Conservation (phyloP, 441 rosid species). For the Erysimum pusillum region DNA sequence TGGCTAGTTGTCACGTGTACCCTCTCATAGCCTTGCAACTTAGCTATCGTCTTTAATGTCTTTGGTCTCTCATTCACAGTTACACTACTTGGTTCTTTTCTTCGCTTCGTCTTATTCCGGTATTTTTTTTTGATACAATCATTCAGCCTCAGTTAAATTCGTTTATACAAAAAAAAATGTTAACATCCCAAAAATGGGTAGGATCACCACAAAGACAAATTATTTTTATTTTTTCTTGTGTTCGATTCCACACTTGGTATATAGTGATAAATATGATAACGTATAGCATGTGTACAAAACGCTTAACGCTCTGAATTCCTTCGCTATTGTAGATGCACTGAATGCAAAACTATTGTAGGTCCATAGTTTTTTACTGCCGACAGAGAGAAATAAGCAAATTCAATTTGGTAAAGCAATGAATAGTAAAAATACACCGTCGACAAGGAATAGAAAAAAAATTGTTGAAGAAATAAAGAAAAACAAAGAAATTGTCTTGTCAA, state of each 20-base stretch:
- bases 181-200: neutral
- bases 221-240: neutral
- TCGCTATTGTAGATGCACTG: slow-evolving; percentile 27
- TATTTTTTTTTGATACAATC: neutral
- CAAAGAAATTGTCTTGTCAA: neutral
- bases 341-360: slow-evolving; percentile 34
- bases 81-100: slow-evolving; percentile 13
- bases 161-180: neutral
- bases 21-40: slow-evolving; percentile 32
- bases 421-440: slow-evolving; percentile 11
- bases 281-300: neutral
- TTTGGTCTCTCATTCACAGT: slow-evolving; percentile 29
- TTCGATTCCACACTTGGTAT: neutral
- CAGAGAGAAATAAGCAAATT: slow-evolving; percentile 22
- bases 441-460: neutral
- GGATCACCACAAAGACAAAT: neutral
- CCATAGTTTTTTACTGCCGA: slow-evolving; percentile 40
- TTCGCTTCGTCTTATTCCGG: too few relatives aligned
- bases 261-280: neutral
- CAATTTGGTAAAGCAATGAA: slow-evolving; percentile 16
- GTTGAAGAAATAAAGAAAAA: neutral
- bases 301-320: neutral
- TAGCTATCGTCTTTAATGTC: slow-evolving; percentile 39
- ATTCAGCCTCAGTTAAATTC: neutral
- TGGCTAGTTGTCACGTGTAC: slow-evolving; percentile 34